A percentile compares a stretch with the other conserved stretches of the same genome.
phyloP scores from a whole-genome alignment of 2,329 filamentous ascomycete species.

The Phialocephala sp. region DNA sequence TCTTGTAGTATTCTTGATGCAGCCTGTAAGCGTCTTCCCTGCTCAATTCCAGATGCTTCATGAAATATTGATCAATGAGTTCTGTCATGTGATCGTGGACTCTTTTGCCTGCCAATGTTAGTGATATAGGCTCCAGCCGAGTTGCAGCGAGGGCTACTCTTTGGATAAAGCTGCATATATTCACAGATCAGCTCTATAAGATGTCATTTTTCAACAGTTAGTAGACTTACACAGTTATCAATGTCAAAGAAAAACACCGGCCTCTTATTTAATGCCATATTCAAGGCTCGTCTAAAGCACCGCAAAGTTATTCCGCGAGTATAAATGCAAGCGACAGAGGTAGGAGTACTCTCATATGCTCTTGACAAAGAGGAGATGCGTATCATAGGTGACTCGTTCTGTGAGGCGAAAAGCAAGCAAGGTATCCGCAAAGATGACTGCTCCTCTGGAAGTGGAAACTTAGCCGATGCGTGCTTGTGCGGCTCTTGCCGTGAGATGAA shows the following conservation, averaged over 20 bases:
- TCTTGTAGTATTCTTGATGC: constrained; percentile 91
- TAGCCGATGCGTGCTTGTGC: neutral
- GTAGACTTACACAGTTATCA: constrained; percentile 80
- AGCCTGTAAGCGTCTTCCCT: constrained; percentile 82
- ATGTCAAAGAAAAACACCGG: constrained; percentile 85
- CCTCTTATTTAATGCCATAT: constrained; percentile 40
- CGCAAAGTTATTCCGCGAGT: neutral
- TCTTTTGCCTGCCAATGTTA: constrained; percentile 61
- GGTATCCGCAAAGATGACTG: neutral
- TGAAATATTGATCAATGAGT: constrained; percentile 66
- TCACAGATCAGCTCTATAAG: constrained; percentile 12
- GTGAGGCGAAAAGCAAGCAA: neutral
- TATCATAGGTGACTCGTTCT: neutral
- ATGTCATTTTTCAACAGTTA: neutral
- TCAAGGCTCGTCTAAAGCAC: neutral
- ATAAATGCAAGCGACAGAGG: neutral
- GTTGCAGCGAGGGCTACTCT: constrained; percentile 61
- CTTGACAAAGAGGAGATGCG: neutral
- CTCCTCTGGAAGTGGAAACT: neutral
- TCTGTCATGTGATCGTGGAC: constrained; percentile 89
- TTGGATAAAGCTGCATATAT: constrained; percentile 74
- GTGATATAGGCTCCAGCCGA: neutral
- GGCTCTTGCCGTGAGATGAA: neutral
- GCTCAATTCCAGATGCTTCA: constrained; percentile 73
- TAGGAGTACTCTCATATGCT: neutral